Conservation (phyloP, 306 rosid genomes). For the Ziziphus jujuba region DNA sequence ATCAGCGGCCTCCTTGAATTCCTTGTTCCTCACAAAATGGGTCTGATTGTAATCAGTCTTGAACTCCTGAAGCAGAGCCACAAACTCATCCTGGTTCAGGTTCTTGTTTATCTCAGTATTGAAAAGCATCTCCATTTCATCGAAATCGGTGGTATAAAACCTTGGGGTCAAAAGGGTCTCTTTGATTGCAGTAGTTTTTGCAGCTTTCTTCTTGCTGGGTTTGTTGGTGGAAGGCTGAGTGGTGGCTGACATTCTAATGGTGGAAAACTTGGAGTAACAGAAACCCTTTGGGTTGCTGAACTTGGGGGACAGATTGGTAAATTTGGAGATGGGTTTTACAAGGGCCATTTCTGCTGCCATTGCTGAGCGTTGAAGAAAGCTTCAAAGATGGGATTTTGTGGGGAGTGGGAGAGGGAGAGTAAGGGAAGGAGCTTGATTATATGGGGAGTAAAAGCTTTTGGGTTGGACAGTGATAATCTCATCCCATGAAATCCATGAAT, state of each 20-base stretch:
- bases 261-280: conserved; percentile 38
- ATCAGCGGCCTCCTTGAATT: conserved; percentile 98
- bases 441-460: too few species aligned
- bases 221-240: conserved; percentile 37
- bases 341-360: conserved; percentile 91
- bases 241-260: conserved; percentile 61
- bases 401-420: conserved; percentile 15
- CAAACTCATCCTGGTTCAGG: conserved; percentile 76
- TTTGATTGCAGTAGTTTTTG: conserved; percentile 53
- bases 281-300: conserved; percentile 39
- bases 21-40: conserved; percentile 94
- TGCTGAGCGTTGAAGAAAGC: conserved; percentile 11
- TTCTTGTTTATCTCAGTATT: conserved; percentile 93
- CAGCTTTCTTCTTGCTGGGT: conserved; percentile 59
- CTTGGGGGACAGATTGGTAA: conserved; percentile 46
- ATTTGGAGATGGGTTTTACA: conserved; percentile 77
- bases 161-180: conserved; percentile 93
- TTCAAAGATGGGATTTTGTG: background rate
- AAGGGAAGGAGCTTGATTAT: too few species aligned
- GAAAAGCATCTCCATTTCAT: conserved; percentile 98
- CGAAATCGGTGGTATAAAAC: conserved; percentile 96
- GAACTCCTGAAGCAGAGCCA: conserved; percentile 93
- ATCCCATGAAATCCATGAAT: conserved; percentile 63
- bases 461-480: conserved; percentile 41
- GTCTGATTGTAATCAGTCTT: conserved; percentile 98